Percentiles rank a stretch among this genome's conserved stretches.
These are phyloP conservation scores for Pterocarpus santalinus DNA, from an alignment of 306 rosid genomes.

Conservation along the genomic window DNA sequence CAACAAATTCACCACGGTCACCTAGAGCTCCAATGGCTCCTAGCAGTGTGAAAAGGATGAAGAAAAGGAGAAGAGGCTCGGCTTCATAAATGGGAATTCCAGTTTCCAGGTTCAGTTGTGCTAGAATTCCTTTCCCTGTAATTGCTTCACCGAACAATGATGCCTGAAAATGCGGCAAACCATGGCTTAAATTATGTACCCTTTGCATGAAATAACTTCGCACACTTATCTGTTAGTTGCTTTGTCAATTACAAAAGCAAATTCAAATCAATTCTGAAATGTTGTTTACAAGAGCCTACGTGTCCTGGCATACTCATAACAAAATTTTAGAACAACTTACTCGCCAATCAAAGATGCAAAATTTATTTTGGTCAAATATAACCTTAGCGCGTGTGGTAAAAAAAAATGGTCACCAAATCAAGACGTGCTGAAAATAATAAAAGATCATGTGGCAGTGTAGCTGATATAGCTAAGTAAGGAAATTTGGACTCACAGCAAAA, in stretches of 20 bases:
- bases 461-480: not conserved
- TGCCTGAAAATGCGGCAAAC: conserved; percentile 63
- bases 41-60: conserved; percentile 89
- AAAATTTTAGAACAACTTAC: too few species aligned
- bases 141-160: conserved; percentile 86
- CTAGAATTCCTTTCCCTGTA: conserved; percentile 92
- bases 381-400: not conserved
- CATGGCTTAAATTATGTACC: not conserved
- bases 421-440: not conserved
- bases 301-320: too few species aligned
- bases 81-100: conserved; percentile 96
- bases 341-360: too few species aligned
- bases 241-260: not conserved
- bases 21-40: conserved; percentile 99
- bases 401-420: not conserved
- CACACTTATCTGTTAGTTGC: too few species aligned
- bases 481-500: conserved; percentile 75
- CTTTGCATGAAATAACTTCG: too few species aligned
- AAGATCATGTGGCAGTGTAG: not conserved
- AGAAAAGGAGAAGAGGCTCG: conserved; percentile 91
- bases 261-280: too few species aligned
- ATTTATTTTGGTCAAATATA: not conserved
- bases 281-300: too few species aligned
- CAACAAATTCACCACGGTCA: conserved; percentile 90
- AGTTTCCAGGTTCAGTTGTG: conserved; percentile 88